Evolutionary conservation across 2,329 filamentous ascomycete species (phyloP).

Genomic region (Aspergillus bombycis): DNA sequence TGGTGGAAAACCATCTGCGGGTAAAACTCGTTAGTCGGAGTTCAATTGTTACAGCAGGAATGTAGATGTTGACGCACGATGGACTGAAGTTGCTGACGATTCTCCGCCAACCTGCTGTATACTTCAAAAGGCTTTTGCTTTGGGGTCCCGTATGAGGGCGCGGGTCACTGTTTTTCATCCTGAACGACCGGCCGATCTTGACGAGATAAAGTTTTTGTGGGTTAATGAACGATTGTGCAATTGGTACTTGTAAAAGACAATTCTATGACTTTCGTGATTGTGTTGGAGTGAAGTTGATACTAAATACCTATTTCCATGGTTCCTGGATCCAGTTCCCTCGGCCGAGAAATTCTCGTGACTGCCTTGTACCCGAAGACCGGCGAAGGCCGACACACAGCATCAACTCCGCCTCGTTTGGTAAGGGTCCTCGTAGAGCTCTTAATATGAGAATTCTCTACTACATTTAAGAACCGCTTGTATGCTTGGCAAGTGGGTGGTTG

Average conservation of each 20-base stretch:
- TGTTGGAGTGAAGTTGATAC: not conserved
- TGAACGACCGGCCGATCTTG: not conserved
- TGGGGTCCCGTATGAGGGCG: not conserved
- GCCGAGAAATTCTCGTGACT: not conserved
- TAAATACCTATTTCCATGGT: not conserved
- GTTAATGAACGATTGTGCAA: not conserved
- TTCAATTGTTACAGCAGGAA: not conserved
- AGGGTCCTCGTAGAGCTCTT: not conserved
- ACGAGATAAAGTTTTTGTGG: not conserved
- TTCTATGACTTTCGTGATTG: not conserved
- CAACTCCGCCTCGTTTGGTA: not conserved
- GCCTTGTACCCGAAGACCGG: not conserved
- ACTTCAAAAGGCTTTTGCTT: slow-evolving; percentile 17
- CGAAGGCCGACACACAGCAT: not conserved
- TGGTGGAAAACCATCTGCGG: slow-evolving; percentile 60
- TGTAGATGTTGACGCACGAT: slow-evolving; percentile 46
- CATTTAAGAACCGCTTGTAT: not conserved
- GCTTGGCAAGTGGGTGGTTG: not conserved
- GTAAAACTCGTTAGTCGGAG: not conserved
- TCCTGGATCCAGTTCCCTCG: not conserved
- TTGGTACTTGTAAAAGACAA: not conserved
- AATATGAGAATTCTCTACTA: not conserved
- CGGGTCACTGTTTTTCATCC: not conserved
- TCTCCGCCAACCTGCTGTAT: slow-evolving; percentile 35
- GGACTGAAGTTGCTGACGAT: slow-evolving; percentile 59